Evolutionary conservation across 306 rosid species (phyloP).

Genomic region (Lathyrus oleraceus): DNA sequence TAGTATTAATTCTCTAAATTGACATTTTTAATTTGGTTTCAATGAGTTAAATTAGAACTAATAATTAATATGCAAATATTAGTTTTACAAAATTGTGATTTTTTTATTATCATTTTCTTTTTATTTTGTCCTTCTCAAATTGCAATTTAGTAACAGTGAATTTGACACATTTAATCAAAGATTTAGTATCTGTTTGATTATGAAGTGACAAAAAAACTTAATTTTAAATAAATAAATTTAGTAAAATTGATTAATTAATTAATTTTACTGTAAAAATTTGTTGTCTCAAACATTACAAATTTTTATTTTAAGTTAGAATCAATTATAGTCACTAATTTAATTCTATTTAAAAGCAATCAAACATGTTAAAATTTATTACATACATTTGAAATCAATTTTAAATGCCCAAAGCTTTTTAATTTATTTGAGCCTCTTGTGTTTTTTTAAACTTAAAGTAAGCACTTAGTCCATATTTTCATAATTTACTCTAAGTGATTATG

Average conservation of each 20-base stretch:
- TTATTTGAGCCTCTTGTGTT: neutral
- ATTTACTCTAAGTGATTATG: neutral
- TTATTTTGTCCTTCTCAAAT: neutral
- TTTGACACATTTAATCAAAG: no score
- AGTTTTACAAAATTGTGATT: neutral
- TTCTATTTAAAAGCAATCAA: no score
- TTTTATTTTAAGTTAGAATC: no score
- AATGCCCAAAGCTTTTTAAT: neutral
- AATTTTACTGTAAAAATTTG: no score
- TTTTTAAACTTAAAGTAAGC: neutral
- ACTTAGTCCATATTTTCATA: neutral
- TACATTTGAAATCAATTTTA: no score
- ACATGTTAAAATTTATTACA: no score
- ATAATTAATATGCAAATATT: neutral
- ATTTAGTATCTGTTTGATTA: no score
- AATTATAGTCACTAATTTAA: no score
- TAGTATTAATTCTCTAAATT: constrained; percentile 26
- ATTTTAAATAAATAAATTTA: no score
- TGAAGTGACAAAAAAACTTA: no score
- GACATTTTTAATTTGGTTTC: constrained; percentile 19
- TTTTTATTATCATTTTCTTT: neutral
- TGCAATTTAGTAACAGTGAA: neutral
- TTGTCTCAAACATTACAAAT: no score
- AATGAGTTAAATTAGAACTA: neutral
- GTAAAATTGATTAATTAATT: no score